A percentile compares a stretch with the other conserved stretches of the same genome.
Evolutionary conservation across 192 early-diverging fungal species (phyloP).

Genomic region (Thoreauomyces humboldtii): DNA sequence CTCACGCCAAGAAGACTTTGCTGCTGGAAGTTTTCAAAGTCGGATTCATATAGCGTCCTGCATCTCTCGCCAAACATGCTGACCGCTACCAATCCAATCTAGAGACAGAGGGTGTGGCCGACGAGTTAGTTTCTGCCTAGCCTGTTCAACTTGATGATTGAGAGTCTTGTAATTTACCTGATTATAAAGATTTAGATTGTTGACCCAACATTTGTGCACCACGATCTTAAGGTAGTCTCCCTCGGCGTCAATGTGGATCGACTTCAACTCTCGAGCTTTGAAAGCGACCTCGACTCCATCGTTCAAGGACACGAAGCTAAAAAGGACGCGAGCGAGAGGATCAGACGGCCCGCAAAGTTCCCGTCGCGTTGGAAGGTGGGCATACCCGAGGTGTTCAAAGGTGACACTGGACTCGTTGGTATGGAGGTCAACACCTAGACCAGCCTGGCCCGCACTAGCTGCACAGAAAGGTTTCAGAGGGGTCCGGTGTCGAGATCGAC

Average conservation of each 20-base stretch:
- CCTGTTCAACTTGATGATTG: no score
- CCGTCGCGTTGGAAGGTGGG: no score
- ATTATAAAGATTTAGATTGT: constrained; percentile 71
- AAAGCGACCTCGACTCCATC: constrained; percentile 61
- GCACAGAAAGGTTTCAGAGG: no score
- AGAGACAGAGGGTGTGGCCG: no score
- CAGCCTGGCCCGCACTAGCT: no score
- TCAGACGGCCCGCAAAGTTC: no score
- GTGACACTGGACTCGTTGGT: no score
- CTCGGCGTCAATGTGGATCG: constrained; percentile 66
- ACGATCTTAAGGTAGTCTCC: constrained; percentile 69
- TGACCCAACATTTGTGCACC: constrained; percentile 66
- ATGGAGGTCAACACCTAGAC: no score
- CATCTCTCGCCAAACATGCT: constrained; percentile 57
- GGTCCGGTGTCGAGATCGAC: no score
- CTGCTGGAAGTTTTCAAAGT: constrained; percentile 11
- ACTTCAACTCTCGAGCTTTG: constrained; percentile 71
- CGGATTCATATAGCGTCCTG: constrained; percentile 8
- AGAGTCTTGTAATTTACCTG: constrained; percentile 58
- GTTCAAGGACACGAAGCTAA: constrained; percentile 68
- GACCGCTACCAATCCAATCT: constrained; percentile 66
- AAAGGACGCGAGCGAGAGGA: no score
- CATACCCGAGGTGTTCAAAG: constrained; percentile 6
- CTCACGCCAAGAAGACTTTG: constrained; percentile 25
- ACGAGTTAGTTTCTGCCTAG: no score